Percentiles rank a stretch among this genome's conserved stretches.
These are phyloP conservation scores for Dictyostelium capitatum DNA, from an alignment of 78 protist species.

Conservation along the genomic window DNA sequence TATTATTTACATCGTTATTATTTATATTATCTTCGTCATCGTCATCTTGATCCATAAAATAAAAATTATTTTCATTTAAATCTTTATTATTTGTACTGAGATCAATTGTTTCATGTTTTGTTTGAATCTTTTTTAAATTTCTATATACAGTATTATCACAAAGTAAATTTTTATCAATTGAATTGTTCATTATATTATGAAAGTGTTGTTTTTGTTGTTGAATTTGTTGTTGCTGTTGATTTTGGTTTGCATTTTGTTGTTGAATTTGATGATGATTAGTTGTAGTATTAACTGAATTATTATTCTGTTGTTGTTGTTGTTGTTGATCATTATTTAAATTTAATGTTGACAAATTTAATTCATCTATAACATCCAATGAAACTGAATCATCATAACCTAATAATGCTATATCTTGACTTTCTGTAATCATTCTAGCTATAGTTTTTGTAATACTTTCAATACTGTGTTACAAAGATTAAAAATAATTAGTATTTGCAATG, in stretches of 20 bases:
- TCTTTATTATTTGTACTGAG: constrained; percentile 3
- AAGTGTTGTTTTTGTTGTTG: constrained; percentile 10
- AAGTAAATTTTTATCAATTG: constrained; percentile 18
- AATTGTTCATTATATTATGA: constrained; percentile 3
- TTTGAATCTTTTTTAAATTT: constrained; percentile 26
- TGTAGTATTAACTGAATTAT: neutral
- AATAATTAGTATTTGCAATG: neutral
- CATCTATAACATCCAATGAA: constrained; percentile 2
- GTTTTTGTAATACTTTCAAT: constrained; percentile 53
- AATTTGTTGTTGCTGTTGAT: neutral
- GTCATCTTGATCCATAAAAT: neutral
- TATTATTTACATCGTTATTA: neutral
- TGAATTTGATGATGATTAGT: neutral
- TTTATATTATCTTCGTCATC: neutral
- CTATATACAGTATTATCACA: constrained; percentile 29
- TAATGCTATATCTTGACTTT: constrained; percentile 79
- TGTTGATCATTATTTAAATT: neutral
- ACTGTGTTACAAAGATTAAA: neutral
- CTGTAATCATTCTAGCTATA: constrained; percentile 70
- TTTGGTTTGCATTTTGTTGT: neutral
- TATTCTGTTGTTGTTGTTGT: neutral
- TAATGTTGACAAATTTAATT: constrained; percentile 9
- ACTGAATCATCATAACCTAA: constrained; percentile 11
- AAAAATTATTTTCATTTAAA: constrained; percentile 32
- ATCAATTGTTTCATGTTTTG: constrained; percentile 11